Evolutionary conservation across 495 filamentous ascomycete species (phyloP).

Genomic region (Podospora pseudopauciseta): DNA sequence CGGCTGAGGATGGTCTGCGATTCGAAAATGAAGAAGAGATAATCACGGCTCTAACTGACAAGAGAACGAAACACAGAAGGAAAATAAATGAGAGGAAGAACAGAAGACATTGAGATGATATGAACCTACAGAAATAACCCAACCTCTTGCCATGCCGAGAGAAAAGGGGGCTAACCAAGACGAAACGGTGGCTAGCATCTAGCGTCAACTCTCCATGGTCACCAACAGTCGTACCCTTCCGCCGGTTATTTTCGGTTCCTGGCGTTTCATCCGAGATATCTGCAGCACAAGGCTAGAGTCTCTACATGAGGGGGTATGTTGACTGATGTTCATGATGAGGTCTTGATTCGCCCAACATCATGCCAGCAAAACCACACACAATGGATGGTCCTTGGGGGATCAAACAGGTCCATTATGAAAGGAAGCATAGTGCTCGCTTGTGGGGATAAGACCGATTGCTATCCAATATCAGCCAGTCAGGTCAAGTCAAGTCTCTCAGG

Average conservation of each 20-base stretch:
- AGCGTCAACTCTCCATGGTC: neutral
- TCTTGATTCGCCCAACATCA: neutral
- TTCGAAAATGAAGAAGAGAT: neutral
- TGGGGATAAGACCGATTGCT: too few relatives aligned
- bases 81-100: neutral
- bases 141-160: neutral
- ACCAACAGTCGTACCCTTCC: neutral
- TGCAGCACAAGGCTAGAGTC: neutral
- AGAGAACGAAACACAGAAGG: neutral
- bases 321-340: neutral
- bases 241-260: neutral
- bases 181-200: neutral
- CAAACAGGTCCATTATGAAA: too few relatives aligned
- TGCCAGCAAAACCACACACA: too few relatives aligned
- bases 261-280: neutral
- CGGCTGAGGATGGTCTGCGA: neutral
- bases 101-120: too few relatives aligned
- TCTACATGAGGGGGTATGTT: neutral
- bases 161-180: neutral
- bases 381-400: too few relatives aligned
- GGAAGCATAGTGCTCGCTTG: too few relatives aligned
- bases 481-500: too few relatives aligned
- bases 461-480: neutral
- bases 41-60: neutral
- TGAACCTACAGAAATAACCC: neutral